Evolutionary conservation across 2,329 filamentous ascomycete genomes (phyloP).

Genomic region (Dactylellina drechsleri): DNA sequence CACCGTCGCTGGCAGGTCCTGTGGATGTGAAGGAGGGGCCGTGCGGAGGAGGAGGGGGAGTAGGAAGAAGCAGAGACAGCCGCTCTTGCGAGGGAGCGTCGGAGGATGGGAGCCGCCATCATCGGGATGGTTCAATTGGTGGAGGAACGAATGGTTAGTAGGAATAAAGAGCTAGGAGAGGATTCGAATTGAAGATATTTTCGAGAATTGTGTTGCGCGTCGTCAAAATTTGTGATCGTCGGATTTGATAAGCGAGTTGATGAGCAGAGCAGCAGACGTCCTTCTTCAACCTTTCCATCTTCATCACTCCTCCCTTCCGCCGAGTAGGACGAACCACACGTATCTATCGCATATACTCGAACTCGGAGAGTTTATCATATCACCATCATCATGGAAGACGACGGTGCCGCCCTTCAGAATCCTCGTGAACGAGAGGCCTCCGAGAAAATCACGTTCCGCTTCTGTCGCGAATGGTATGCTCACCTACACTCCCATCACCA

Average conservation of each 20-base stretch:
- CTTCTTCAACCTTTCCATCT: background rate
- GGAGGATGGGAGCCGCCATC: slow-evolving; percentile 47
- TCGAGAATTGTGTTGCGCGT: slow-evolving; percentile 35
- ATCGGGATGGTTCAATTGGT: slow-evolving; percentile 29
- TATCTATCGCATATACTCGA: slow-evolving; percentile 55
- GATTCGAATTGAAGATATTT: slow-evolving; percentile 1
- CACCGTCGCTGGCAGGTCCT: slow-evolving; percentile 63
- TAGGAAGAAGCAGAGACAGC: slow-evolving; percentile 22
- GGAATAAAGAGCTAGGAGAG: background rate
- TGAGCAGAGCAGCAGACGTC: slow-evolving; percentile 6
- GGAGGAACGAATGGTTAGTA: background rate
- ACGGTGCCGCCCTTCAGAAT: slow-evolving; percentile 48
- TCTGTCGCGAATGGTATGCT: slow-evolving; percentile 91
- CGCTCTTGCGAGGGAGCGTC: slow-evolving; percentile 46
- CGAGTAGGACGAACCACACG: background rate
- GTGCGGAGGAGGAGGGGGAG: slow-evolving; percentile 23
- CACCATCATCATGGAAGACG: slow-evolving; percentile 38
- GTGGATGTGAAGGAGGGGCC: slow-evolving; percentile 34
- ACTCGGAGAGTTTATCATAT: background rate
- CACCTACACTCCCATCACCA: background rate
- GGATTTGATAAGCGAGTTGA: slow-evolving; percentile 39
- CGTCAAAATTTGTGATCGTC: slow-evolving; percentile 50
- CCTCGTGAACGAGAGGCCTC: slow-evolving; percentile 52
- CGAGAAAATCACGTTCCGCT: slow-evolving; percentile 93
- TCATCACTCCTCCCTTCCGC: background rate